Conservation (phyloP, 768 basidiomycete species). For the Termitomyces eurrhizus region DNA sequence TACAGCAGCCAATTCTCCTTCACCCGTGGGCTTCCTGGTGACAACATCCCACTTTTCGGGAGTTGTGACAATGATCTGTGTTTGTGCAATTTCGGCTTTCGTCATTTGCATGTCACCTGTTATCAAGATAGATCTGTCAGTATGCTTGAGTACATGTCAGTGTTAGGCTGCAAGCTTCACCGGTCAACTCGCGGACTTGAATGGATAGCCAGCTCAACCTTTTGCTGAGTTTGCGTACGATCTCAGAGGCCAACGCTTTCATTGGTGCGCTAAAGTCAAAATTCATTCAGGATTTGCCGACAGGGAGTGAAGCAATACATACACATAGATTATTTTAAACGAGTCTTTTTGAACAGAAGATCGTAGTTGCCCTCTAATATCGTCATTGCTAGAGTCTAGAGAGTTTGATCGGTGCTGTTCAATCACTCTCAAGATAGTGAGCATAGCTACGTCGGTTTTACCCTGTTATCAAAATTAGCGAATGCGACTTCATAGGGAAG, state of each 20-base stretch:
- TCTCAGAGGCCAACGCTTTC: constrained; percentile 96
- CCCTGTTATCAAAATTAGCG: constrained; percentile 49
- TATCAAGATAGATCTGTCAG: constrained; percentile 8
- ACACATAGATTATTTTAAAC: constrained; percentile 99
- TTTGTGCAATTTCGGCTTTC: constrained; percentile 87
- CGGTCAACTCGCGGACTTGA: constrained; percentile 86
- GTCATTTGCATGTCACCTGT: constrained; percentile 95
- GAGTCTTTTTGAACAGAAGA: constrained; percentile 59
- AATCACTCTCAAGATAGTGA: constrained; percentile 86
- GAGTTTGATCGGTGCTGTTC: constrained; percentile 52
- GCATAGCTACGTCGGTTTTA: constrained; percentile 98
- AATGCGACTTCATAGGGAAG: not conserved
- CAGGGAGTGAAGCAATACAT: constrained; percentile 18
- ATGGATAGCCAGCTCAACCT: constrained; percentile 86
- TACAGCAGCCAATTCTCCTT: constrained; percentile 94
- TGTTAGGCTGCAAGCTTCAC: constrained; percentile 29
- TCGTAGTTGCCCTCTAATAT: constrained; percentile 28
- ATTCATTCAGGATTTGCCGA: not conserved
- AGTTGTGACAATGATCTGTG: constrained; percentile 97
- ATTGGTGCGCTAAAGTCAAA: constrained; percentile 74
- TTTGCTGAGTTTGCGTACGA: constrained; percentile 89
- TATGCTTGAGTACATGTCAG: not conserved
- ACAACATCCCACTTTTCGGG: constrained; percentile 99
- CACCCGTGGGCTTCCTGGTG: constrained; percentile 93
- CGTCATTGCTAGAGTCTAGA: constrained; percentile 2